phyloP scores from a whole-genome alignment of 768 basidiomycete genomes.

The Brasilioporus rufonigricans region DNA sequence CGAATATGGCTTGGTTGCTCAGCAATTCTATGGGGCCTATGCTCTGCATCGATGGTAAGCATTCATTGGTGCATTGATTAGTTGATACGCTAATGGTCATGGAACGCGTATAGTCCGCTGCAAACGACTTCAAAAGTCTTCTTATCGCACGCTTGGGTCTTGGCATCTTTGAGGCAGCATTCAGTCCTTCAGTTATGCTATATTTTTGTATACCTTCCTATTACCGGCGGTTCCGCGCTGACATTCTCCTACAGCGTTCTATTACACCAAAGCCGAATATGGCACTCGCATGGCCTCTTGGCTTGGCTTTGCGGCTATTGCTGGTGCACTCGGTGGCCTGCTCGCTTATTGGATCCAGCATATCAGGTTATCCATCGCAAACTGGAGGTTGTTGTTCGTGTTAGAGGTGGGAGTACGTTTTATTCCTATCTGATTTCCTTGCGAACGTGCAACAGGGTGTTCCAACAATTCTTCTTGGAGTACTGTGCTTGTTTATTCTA shows the following conservation, averaged over 20 bases:
- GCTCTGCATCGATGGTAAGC: conserved; percentile 69
- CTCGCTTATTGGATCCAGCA: conserved; percentile 52
- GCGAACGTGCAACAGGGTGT: conserved; percentile 44
- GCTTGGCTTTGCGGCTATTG: conserved; percentile 53
- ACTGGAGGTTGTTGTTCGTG: conserved; percentile 40
- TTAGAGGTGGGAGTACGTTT: conserved; percentile 18
- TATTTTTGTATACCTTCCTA: conserved; percentile 26
- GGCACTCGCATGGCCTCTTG: conserved; percentile 49
- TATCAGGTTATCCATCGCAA: conserved; percentile 34
- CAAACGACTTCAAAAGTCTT: conserved; percentile 28
- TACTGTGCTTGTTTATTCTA: conserved; percentile 28
- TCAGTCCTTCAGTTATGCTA: conserved; percentile 30
- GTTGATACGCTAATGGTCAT: neutral
- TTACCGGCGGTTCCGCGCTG: conserved; percentile 14
- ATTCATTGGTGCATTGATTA: neutral
- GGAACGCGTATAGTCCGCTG: conserved; percentile 20
- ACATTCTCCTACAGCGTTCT: conserved; percentile 37
- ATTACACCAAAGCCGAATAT: conserved; percentile 47
- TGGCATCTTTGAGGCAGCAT: conserved; percentile 36
- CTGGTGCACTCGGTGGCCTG: conserved; percentile 56
- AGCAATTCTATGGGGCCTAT: conserved; percentile 70
- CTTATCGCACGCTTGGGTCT: conserved; percentile 30
- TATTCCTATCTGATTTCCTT: neutral
- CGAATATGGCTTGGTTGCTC: conserved; percentile 64
- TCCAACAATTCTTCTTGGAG: conserved; percentile 40